Evolutionary conservation across 345 rosid species (phyloP).

Genomic region (Brassica juncea): DNA sequence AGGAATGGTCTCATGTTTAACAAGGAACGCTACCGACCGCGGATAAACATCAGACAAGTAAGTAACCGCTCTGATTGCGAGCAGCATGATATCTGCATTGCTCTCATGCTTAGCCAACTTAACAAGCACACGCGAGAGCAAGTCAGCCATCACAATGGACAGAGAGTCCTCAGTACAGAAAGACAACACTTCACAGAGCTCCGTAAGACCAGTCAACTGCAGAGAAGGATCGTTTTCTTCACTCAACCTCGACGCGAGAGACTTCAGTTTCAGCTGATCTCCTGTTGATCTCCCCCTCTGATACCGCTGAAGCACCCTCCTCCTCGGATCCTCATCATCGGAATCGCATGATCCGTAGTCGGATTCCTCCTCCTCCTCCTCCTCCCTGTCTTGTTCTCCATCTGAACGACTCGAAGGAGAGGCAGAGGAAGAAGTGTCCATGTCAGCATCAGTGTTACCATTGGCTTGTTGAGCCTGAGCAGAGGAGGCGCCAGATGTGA

Average conservation of each 20-base stretch:
- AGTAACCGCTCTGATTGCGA: conserved; percentile 85
- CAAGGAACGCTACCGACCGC: conserved; percentile 66
- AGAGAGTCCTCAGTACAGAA: conserved; percentile 82
- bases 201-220: conserved; percentile 66
- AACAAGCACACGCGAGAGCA: conserved; percentile 76
- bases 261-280: conserved; percentile 69
- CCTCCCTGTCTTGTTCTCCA: conserved; percentile 67
- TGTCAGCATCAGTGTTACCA: conserved; percentile 59
- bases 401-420: conserved; percentile 82
- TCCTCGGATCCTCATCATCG: conserved; percentile 63
- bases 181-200: conserved; percentile 88
- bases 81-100: conserved; percentile 70
- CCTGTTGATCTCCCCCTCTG: conserved; percentile 71
- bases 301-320: conserved; percentile 52
- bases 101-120: conserved; percentile 61
- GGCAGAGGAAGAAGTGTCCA: conserved; percentile 89
- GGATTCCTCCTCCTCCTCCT: conserved; percentile 61
- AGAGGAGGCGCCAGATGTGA: conserved; percentile 62
- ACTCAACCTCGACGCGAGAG: conserved; percentile 52
- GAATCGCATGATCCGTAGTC: conserved; percentile 86
- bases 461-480: conserved; percentile 58
- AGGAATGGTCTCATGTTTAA: conserved; percentile 74
- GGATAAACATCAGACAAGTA: conserved; percentile 91
- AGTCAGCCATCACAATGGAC: conserved; percentile 63
- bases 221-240: conserved; percentile 62